Evolutionary conservation across 2,329 filamentous ascomycete genomes (phyloP), one percentile per base, ranked within the genome.

Genomic region (Trichoderma sp.): DNA sequence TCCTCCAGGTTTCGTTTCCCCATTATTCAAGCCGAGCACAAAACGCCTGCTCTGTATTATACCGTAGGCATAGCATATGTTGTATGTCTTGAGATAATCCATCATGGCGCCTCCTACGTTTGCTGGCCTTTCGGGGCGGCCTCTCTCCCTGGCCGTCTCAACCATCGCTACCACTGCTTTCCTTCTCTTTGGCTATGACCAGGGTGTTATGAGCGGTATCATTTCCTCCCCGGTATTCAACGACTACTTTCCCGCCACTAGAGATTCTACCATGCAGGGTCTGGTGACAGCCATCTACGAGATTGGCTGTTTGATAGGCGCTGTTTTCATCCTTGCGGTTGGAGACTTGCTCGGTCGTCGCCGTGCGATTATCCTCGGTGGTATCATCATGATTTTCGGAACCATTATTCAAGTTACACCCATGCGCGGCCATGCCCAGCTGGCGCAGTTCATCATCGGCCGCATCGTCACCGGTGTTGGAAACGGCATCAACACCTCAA

Each of bases 131-230:
- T 86, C 85, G 43, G 90, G 90, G 78, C 84, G 83, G 75, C 82
- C 81, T 47, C 83, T 92, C 68, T 87, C 86, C 21, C 76, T 90
- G 73, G 82, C 85, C 51, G 85, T 92, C 61, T 90, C 90, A 1
- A 84, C 86, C n/a, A 85, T 91, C 30, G 88, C 89, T 4, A 91
- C 89, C 0, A 89, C 88, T 64, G 89, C 88, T 26, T 90, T 90
- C 81, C 78, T 90, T 32, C 83, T 88, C n/a, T 89, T 88, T 73
- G 87, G 87, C 71, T 89, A 88, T 76, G 87, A 89, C 72, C 87
- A 85, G 78, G 83, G 84, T 74, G 83, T 85, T 51, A 88, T 88
- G 86, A 83, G 81, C 70, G 86, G 86, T 6, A 85, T 88, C 74
- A 87, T 88, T 73, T 84, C 84, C 24, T 84, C 86, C 4, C 78